Base-by-base conservation (phyloP, 2,329 filamentous ascomycete genomes). In the Trichophaea hybrida region DNA sequence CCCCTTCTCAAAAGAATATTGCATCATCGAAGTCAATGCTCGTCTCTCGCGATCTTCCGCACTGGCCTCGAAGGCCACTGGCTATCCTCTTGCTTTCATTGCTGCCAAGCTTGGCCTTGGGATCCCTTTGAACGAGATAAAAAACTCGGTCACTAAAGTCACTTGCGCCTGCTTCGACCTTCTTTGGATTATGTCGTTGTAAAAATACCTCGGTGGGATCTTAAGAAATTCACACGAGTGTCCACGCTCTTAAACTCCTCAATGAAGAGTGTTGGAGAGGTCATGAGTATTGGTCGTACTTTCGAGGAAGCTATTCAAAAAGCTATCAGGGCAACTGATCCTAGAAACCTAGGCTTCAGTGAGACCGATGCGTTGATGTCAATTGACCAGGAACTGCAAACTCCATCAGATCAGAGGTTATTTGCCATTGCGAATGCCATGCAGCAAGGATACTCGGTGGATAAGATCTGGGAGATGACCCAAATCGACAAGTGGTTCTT, bases 401-500 rank as follows among this genome's bases (percentile, higher is more conserved):
- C 91, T 5, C 93, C 93, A 31, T 97, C 93, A 12, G 93, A 98
- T 70, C 93, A 97, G 77, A 87, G 93, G 69, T 80, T 97, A 60
- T 97, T 98, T 70, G 93, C 93, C 60, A 94, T 98, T 69, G 93
- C 93, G 67, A 97, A 98, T 69, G 93, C 93, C 46, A 97, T 98
- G 91, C 83, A 90, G 71, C 78, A 85, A 59, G 93, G 91, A 35
- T 98, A 97, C 75, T 85, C 82, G 3, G 90, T 97, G 38, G 87
- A 97, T 70, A 93, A 94, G 75, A 95, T 98, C 71, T 96, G 90
- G 89, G 87, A 96, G 72, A 79, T 97, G 76, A 98, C 93, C 70
- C 89, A 91, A 75, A 98, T 98, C 69, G 93, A 97, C 76, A 95
- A 94, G 74, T 98, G 93, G 93, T 98, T 97, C 78, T 75, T 98